phyloP scores from a whole-genome alignment of 2,329 filamentous ascomycete species.

The Stachybotrys chlorohalonatus region DNA sequence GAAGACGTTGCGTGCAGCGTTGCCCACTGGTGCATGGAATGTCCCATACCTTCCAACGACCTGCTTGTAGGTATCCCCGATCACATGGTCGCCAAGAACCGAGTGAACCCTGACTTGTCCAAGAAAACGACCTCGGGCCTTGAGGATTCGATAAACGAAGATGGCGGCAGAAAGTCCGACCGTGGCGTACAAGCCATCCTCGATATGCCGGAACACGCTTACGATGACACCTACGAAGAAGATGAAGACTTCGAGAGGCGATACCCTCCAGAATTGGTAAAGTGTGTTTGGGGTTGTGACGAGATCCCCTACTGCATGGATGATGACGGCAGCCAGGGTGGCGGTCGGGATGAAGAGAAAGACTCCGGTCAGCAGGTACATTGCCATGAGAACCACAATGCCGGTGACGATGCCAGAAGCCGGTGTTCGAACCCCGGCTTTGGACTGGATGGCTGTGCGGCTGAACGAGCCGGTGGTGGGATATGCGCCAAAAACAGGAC shows the following conservation, averaged over 20 bases:
- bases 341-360: conserved; percentile 92
- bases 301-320: conserved; percentile 88
- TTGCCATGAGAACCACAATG: conserved; percentile 74
- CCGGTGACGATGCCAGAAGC: conserved; percentile 86
- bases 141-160: conserved; percentile 74
- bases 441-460: conserved; percentile 92
- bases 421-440: conserved; percentile 87
- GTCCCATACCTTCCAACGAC: conserved; percentile 46
- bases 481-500: conserved; percentile 86
- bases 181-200: conserved; percentile 86
- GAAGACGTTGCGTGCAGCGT: conserved; percentile 66
- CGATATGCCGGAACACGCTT: conserved; percentile 80
- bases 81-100: conserved; percentile 65
- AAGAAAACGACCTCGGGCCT: conserved; percentile 75
- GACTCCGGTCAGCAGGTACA: conserved; percentile 78
- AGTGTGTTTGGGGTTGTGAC: conserved; percentile 86
- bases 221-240: conserved; percentile 91
- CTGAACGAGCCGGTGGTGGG: conserved; percentile 94
- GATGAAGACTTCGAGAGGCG: conserved; percentile 80
- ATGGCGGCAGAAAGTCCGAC: conserved; percentile 68
- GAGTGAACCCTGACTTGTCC: conserved; percentile 63
- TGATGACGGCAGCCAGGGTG: conserved; percentile 78
- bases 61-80: conserved; percentile 48
- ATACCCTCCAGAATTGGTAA: conserved; percentile 92
- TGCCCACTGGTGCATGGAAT: conserved; percentile 36